Evolutionary conservation across 2,329 filamentous ascomycete species (phyloP).

Genomic region (Aureobasidium lini): DNA sequence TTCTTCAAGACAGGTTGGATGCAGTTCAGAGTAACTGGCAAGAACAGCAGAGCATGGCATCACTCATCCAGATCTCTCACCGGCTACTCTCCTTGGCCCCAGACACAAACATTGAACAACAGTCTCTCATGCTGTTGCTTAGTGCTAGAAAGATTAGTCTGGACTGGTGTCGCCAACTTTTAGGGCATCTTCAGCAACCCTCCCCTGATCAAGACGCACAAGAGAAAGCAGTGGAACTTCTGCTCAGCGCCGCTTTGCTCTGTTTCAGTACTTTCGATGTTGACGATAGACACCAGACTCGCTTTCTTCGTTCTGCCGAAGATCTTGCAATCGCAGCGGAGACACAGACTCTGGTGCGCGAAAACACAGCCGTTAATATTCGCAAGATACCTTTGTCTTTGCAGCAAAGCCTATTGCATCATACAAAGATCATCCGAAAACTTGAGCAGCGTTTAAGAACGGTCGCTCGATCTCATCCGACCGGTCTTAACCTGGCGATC

Average conservation of each 20-base stretch:
- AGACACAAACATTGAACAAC: background rate
- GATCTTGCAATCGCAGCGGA: constrained; percentile 29
- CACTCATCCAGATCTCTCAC: constrained; percentile 43
- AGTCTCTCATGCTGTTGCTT: constrained; percentile 26
- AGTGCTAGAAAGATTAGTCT: constrained; percentile 38
- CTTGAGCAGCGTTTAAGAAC: background rate
- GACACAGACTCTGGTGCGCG: constrained; percentile 40
- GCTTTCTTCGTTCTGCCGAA: constrained; percentile 15
- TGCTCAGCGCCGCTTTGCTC: constrained; percentile 48
- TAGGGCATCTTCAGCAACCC: constrained; percentile 36
- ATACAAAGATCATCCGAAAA: constrained; percentile 38
- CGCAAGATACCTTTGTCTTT: constrained; percentile 27
- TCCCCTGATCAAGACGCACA: constrained; percentile 30
- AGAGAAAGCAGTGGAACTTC: constrained; percentile 27
- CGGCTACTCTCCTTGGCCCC: constrained; percentile 19
- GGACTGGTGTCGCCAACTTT: constrained; percentile 45
- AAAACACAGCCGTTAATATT: constrained; percentile 37
- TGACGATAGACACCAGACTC: constrained; percentile 17
- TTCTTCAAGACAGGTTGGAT: constrained; percentile 40
- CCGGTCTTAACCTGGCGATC: background rate
- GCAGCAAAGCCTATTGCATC: constrained; percentile 39
- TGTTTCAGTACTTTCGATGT: constrained; percentile 44
- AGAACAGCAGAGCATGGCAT: constrained; percentile 52
- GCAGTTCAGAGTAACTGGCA: constrained; percentile 50
- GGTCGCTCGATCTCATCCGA: background rate